phyloP scores from a whole-genome alignment of 495 filamentous ascomycete genomes.

The Aspergillus ostianus region DNA sequence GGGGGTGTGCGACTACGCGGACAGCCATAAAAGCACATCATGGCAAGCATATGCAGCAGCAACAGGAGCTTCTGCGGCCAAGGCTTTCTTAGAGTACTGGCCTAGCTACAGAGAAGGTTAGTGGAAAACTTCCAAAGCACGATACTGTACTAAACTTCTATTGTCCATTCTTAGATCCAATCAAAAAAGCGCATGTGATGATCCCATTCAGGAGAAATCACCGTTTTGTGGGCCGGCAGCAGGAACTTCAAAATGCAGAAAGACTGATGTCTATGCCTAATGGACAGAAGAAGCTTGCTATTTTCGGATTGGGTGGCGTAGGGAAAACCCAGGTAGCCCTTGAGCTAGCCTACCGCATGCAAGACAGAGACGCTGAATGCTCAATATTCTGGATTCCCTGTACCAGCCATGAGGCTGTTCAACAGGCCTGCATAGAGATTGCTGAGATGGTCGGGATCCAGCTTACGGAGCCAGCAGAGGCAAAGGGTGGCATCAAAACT shows the following conservation, averaged over 20 bases:
- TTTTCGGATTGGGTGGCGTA: slow-evolving; percentile 47
- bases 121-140: background rate
- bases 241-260: slow-evolving; percentile 7
- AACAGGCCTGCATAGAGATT: slow-evolving; percentile 43
- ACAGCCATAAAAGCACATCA: slow-evolving; percentile 33
- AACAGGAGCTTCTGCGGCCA: background rate
- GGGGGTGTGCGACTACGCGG: slow-evolving; percentile 41
- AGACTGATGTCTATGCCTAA: slow-evolving; percentile 1
- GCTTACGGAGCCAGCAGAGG: slow-evolving; percentile 18
- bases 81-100: slow-evolving; percentile 2
- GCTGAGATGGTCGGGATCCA: slow-evolving; percentile 26
- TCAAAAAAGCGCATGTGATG: background rate
- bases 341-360: slow-evolving; percentile 42
- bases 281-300: slow-evolving; percentile 19
- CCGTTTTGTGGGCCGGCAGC: slow-evolving; percentile 9
- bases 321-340: slow-evolving; percentile 54
- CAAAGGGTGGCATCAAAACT: slow-evolving; percentile 24
- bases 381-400: slow-evolving; percentile 51
- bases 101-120: background rate
- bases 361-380: slow-evolving; percentile 30
- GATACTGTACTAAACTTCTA: background rate
- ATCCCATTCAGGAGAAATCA: slow-evolving; percentile 7
- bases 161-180: too few species aligned
- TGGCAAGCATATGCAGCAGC: slow-evolving; percentile 4
- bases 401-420: slow-evolving; percentile 34